Evolutionary conservation across 208 protist species (phyloP).

Genomic region (Entamoeba invadens): DNA sequence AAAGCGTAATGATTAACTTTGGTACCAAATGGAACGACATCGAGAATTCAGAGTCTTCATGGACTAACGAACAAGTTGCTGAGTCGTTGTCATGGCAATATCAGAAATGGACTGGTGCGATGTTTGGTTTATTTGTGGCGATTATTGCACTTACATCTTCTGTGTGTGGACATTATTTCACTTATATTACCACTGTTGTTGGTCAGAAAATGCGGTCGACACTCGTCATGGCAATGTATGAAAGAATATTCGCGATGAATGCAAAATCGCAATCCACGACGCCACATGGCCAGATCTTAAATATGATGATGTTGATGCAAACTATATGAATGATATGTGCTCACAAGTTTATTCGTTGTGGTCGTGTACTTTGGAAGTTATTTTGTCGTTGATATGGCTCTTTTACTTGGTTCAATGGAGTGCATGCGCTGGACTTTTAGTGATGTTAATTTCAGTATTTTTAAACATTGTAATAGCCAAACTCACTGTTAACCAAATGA

Average conservation of each 20-base stretch:
- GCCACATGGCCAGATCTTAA: slow-evolving; percentile 45
- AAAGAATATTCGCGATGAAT: neutral
- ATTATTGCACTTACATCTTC: neutral
- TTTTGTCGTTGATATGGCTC: slow-evolving; percentile 35
- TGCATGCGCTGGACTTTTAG: slow-evolving; percentile 36
- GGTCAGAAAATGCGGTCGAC: neutral
- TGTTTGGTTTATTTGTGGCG: neutral
- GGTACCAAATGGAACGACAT: neutral
- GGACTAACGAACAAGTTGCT: neutral
- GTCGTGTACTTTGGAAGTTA: slow-evolving; percentile 41
- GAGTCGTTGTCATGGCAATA: neutral
- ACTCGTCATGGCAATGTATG: neutral
- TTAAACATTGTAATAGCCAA: slow-evolving; percentile 24
- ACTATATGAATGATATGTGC: slow-evolving; percentile 25
- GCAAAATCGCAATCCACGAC: neutral
- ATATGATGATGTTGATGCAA: slow-evolving; percentile 42
- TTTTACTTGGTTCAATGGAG: slow-evolving; percentile 25
- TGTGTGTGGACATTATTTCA: neutral
- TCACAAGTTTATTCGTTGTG: slow-evolving; percentile 29
- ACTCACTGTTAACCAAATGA: neutral
- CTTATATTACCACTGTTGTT: neutral
- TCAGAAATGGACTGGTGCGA: neutral
- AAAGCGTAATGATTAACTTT: neutral
- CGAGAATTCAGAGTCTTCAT: too few species aligned
- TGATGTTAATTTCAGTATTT: slow-evolving; percentile 40